Evolutionary conservation across 2,329 filamentous ascomycete genomes (phyloP).

Genomic region (Chalara sp.): DNA sequence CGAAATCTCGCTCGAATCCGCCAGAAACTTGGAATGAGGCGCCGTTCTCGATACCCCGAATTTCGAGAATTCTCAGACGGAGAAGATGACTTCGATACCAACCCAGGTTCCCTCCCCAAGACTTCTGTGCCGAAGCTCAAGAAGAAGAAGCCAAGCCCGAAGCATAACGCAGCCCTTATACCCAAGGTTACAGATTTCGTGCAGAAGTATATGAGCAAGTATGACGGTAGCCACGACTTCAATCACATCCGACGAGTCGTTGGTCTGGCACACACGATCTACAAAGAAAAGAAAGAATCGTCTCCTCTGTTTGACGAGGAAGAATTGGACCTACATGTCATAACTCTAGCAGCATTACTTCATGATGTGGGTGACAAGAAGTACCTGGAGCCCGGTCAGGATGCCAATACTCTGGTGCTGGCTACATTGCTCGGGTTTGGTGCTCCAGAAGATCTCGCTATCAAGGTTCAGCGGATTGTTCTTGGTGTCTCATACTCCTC

Average conservation of each 20-base stretch:
- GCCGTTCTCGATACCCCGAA: slow-evolving; percentile 22
- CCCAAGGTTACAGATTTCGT: slow-evolving; percentile 55
- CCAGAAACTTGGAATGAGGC: slow-evolving; percentile 23
- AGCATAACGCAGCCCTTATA: slow-evolving; percentile 29
- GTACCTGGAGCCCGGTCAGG: slow-evolving; percentile 41
- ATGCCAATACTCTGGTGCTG: slow-evolving; percentile 49
- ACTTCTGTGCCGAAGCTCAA: slow-evolving; percentile 12
- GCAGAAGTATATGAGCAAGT: slow-evolving; percentile 64
- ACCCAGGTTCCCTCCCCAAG: slow-evolving; percentile 1
- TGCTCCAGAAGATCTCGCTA: slow-evolving; percentile 52
- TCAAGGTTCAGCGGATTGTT: slow-evolving; percentile 66
- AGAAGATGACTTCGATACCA: slow-evolving; percentile 8
- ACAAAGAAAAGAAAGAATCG: slow-evolving; percentile 17
- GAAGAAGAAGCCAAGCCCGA: slow-evolving; percentile 12
- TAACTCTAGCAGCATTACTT: slow-evolving; percentile 64
- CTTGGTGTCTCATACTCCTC: slow-evolving; percentile 74
- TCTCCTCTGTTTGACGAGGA: slow-evolving; percentile 9
- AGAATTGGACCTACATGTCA: slow-evolving; percentile 44
- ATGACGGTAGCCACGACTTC: slow-evolving; percentile 86
- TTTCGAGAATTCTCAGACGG: slow-evolving; percentile 21
- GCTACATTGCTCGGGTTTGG: slow-evolving; percentile 53
- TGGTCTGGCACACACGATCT: slow-evolving; percentile 49
- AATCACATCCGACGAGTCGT: slow-evolving; percentile 76
- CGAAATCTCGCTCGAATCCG: slow-evolving; percentile 21
- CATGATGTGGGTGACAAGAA: slow-evolving; percentile 77